A percentile compares a stretch with the other conserved stretches of the same genome.
Conservation (phyloP, 1,284 basidiomycete genomes). For the Ceratobasidium papillatum region DNA sequence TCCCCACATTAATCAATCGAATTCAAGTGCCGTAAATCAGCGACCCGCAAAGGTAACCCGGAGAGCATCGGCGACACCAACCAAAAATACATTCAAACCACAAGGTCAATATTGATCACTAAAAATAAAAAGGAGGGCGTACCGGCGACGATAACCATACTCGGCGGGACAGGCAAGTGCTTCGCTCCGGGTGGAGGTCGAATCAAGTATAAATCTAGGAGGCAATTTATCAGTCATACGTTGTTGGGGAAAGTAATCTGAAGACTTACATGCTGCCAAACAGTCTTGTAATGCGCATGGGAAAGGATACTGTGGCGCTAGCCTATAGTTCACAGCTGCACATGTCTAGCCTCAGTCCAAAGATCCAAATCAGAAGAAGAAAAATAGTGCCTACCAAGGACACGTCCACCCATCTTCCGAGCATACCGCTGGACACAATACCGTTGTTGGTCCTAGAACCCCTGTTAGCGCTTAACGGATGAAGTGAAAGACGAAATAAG, state of each 20-base stretch:
- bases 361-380: constrained; percentile 47
- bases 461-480: background rate
- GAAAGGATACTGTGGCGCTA: constrained; percentile 95
- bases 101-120: background rate
- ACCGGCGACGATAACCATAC: constrained; percentile 85
- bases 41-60: background rate
- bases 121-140: background rate
- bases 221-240: constrained; percentile 52
- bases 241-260: background rate
- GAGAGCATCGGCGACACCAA: background rate
- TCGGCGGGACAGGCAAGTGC: constrained; percentile 83
- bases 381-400: constrained; percentile 69
- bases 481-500: background rate
- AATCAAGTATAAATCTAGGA: constrained; percentile 72
- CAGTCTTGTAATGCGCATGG: constrained; percentile 93
- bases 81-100: background rate
- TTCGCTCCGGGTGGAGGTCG: constrained; percentile 74
- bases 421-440: constrained; percentile 87
- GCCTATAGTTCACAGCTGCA: constrained; percentile 85
- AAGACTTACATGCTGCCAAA: constrained; percentile 76
- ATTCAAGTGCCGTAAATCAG: background rate
- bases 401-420: constrained; percentile 87
- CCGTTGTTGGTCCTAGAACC: constrained; percentile 55
- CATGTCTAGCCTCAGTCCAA: constrained; percentile 13
- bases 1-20: constrained; percentile 54